Evolutionary conservation across 2,329 filamentous ascomycete genomes (phyloP).

Genomic region (Emmonsia crescens): DNA sequence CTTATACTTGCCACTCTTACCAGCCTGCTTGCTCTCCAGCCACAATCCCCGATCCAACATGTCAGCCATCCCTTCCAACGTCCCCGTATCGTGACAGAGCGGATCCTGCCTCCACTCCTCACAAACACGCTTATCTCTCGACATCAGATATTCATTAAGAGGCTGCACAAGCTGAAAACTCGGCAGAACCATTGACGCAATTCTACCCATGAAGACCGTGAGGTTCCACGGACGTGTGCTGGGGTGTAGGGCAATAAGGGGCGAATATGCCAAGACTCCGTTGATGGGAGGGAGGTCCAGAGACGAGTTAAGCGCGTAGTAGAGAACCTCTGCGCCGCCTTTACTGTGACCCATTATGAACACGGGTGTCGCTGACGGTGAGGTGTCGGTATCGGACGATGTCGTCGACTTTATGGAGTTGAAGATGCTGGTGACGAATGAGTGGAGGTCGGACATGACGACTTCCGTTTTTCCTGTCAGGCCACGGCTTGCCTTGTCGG

Average conservation of each 20-base stretch:
- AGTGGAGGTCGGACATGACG: constrained; percentile 68
- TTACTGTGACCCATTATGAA: constrained; percentile 89
- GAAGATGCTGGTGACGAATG: constrained; percentile 53
- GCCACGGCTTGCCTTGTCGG: constrained; percentile 52
- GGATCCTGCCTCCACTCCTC: constrained; percentile 53
- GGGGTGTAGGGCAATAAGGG: constrained; percentile 63
- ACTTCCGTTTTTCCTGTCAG: constrained; percentile 60
- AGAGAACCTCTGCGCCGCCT: constrained; percentile 70
- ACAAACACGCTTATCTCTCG: constrained; percentile 54
- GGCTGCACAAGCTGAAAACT: constrained; percentile 54
- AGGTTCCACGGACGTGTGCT: constrained; percentile 52
- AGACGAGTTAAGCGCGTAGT: constrained; percentile 38
- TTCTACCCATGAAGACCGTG: constrained; percentile 53
- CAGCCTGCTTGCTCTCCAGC: constrained; percentile 37
- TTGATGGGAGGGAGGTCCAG: constrained; percentile 51
- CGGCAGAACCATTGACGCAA: constrained; percentile 59
- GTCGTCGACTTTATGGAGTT: constrained; percentile 31
- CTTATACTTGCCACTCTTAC: constrained; percentile 36
- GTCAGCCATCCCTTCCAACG: constrained; percentile 65
- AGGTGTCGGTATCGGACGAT: constrained; percentile 19
- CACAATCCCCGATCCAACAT: constrained; percentile 63
- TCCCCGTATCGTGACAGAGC: constrained; percentile 73
- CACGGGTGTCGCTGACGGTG: constrained; percentile 42
- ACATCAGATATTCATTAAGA: constrained; percentile 54
- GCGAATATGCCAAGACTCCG: constrained; percentile 66